phyloP scores from a whole-genome alignment of 106 monocot genomes.

The Cymbidium sinense region DNA sequence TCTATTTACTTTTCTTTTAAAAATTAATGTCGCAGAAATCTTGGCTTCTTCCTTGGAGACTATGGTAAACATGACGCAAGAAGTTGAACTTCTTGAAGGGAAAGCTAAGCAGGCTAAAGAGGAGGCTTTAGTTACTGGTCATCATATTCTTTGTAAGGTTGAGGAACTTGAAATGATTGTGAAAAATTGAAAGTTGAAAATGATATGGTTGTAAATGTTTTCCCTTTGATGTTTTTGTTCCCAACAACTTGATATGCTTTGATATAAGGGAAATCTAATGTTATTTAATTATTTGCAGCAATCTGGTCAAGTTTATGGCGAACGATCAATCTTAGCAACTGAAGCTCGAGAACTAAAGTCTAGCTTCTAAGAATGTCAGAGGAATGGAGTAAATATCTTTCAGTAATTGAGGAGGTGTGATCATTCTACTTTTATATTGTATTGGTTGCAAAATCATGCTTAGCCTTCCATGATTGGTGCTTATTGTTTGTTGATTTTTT shows the following conservation, averaged over 20 bases:
- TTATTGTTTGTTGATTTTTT: background rate
- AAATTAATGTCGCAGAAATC: slow-evolving; percentile 25
- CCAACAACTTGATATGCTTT: background rate
- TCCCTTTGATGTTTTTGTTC: background rate
- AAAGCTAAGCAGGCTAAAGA: slow-evolving; percentile 43
- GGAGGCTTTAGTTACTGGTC: slow-evolving; percentile 45
- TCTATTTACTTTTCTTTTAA: background rate
- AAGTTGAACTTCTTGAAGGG: slow-evolving; percentile 44
- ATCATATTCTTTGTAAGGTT: slow-evolving; percentile 44
- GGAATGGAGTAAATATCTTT: slow-evolving; percentile 43
- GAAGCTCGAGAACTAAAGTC: slow-evolving; percentile 86
- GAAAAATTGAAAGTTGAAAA: slow-evolving; percentile 62
- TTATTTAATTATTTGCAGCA: slow-evolving; percentile 40
- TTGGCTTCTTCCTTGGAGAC: slow-evolving; percentile 43
- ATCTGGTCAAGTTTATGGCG: slow-evolving; percentile 84
- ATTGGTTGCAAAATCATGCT: background rate
- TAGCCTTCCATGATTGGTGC: background rate
- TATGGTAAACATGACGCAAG: slow-evolving; percentile 31
- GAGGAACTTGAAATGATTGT: slow-evolving; percentile 61
- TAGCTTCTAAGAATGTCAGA: slow-evolving; percentile 51
- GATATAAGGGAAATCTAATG: slow-evolving; percentile 1
- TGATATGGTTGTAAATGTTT: slow-evolving; percentile 42
- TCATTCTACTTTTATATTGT: background rate
- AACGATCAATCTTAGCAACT: slow-evolving; percentile 73
- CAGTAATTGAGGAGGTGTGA: slow-evolving; percentile 63